Evolutionary conservation across 148 eudicot species (phyloP), one percentile per base, ranked within the genome.

Genomic region (Amaranthus hypochondriacus): DNA sequence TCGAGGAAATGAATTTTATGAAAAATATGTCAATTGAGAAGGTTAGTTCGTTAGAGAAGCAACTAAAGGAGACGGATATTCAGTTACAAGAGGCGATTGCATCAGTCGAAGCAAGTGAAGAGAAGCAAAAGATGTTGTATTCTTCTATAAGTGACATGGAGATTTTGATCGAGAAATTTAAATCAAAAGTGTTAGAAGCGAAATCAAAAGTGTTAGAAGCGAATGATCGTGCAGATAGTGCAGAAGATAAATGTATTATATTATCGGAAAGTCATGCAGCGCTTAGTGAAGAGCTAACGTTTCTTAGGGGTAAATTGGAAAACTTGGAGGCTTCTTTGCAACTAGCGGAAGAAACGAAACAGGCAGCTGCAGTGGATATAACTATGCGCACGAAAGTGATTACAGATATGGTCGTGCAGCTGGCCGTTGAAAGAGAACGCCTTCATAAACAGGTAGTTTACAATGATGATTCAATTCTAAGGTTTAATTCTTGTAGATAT

Each of bases 351-450:
- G 91, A 85, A 82, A 73, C 81, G 46, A 96, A 92, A 76, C 75
- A 73, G 77, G 82, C 85, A 72, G 83, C 91, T 65, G 97, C 89
- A 44, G 86, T 89, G 81, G 97, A 88, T 78, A 89, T 92, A 69
- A 80, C 75, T 75, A 48, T 73, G 56, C 84, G 86, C 66, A 79
- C 92, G 48, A 83, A 96, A 84, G 71, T 89, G 67, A 90, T 96
- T 52, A 77, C 90, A 48, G 90, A 90, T 78, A 74, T 92, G 82
- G 89, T 92, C 55, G 64, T 90, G 90, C 90, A 88, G 71, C 78
- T 96, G 85, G 90, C 92, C 50, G 61, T 87, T 71, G 97, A 95
- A 82, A 89, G 99, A 84, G 91, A 90, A 72, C 91, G 85, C 78
- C 90, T 96, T 71, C 90, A 86, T 68, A 90, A 89, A 65, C 94